Evolutionary conservation across 805 yeast genomes (phyloP).

Genomic region (Ogataea nonfermentans): DNA sequence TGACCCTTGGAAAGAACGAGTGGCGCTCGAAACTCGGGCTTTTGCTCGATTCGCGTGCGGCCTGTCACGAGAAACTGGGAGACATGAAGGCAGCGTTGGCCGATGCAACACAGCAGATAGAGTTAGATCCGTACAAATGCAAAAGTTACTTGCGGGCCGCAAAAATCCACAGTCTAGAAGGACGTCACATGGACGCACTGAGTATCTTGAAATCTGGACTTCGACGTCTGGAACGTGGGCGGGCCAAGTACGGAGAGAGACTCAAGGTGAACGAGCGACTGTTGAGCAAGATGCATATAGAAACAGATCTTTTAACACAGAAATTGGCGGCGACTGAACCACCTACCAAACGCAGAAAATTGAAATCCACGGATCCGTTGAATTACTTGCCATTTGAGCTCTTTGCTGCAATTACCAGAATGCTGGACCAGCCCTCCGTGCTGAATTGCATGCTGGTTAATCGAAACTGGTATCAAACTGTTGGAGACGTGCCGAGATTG

Average conservation of each 20-base stretch:
- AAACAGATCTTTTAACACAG: constrained; percentile 9
- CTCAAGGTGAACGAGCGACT: constrained; percentile 36
- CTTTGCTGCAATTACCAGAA: constrained; percentile 9
- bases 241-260: constrained; percentile 22
- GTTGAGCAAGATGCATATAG: constrained; percentile 26
- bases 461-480: constrained; percentile 18
- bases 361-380: constrained; percentile 22
- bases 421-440: constrained; percentile 17
- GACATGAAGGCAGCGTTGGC: constrained; percentile 33
- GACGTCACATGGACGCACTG: constrained; percentile 37
- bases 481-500: constrained; percentile 14
- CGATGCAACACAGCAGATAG: constrained; percentile 38
- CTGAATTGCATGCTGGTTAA: constrained; percentile 19
- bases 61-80: constrained; percentile 44
- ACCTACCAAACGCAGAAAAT: constrained; percentile 6
- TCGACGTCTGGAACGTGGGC: constrained; percentile 35
- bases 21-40: constrained; percentile 17
- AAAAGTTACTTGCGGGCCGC: constrained; percentile 48
- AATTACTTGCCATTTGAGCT: constrained; percentile 28
- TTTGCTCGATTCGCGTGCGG: constrained; percentile 46
- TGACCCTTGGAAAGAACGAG: neutral
- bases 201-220: constrained; percentile 38
- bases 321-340: neutral
- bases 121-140: constrained; percentile 44
- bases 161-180: constrained; percentile 33